Evolutionary conservation across 2,329 filamentous ascomycete genomes (phyloP).

Genomic region (Teratosphaeria viscida): DNA sequence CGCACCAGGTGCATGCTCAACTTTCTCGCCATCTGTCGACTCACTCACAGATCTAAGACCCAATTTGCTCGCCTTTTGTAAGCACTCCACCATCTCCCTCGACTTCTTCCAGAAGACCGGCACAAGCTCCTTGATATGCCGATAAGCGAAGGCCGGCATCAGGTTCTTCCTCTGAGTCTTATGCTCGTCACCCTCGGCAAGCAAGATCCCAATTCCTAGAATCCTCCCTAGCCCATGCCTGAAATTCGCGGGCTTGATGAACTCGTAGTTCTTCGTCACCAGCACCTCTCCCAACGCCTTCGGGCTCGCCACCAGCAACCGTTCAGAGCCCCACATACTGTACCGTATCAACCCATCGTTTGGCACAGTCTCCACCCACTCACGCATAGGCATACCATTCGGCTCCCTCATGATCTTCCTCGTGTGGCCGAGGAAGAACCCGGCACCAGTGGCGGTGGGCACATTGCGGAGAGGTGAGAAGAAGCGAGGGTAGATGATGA

Average conservation of each 20-base stretch:
- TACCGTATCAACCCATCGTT: constrained; percentile 48
- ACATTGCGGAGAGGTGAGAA: constrained; percentile 50
- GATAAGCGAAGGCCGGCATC: constrained; percentile 41
- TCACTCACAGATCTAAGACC: constrained; percentile 1
- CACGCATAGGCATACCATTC: constrained; percentile 34
- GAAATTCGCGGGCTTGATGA: constrained; percentile 38
- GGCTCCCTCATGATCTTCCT: constrained; percentile 31
- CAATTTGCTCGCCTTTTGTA: constrained; percentile 24
- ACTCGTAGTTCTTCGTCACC: constrained; percentile 41
- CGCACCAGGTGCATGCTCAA: constrained; percentile 23
- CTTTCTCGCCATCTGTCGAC: constrained; percentile 12
- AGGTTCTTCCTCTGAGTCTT: constrained; percentile 47
- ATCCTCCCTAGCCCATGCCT: constrained; percentile 49
- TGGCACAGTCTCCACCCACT: constrained; percentile 43
- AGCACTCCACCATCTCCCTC: constrained; percentile 28
- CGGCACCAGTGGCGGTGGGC: constrained; percentile 41
- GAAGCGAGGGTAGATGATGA: constrained; percentile 46
- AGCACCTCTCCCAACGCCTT: constrained; percentile 41
- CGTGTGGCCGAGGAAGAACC: constrained; percentile 34
- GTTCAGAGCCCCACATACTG: constrained; percentile 34
- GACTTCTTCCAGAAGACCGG: constrained; percentile 39
- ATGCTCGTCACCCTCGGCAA: constrained; percentile 87
- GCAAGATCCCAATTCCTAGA: constrained; percentile 59
- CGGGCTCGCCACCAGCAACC: constrained; percentile 36
- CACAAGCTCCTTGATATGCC: constrained; percentile 42